phyloP scores from a whole-genome alignment of 108 stramenopile species.

The Stephanodiscus minutulus region DNA sequence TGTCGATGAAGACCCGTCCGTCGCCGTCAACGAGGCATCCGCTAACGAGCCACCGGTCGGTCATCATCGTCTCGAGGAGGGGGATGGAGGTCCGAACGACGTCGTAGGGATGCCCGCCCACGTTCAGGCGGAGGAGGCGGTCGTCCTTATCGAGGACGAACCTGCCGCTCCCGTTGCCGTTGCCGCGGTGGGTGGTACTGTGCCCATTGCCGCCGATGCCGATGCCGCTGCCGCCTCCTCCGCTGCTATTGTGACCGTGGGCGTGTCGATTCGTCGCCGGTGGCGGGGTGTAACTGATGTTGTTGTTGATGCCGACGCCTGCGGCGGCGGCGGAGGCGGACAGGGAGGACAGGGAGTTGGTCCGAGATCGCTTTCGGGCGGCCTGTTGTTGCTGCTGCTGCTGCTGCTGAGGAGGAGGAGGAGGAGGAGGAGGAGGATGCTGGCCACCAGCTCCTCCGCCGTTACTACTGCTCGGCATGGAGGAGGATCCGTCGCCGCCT shows the following conservation, averaged over 20 bases:
- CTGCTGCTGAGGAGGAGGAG: neutral
- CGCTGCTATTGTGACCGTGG: neutral
- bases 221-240: neutral
- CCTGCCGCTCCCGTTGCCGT: neutral
- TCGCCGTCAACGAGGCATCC: constrained; percentile 34
- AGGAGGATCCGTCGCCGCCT: neutral
- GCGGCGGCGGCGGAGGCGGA: neutral
- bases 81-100: constrained; percentile 35
- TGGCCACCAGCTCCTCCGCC: neutral
- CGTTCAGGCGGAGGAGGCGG: constrained; percentile 42
- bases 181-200: neutral
- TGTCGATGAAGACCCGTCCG: constrained; percentile 37
- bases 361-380: constrained; percentile 14
- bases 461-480: too few relatives aligned
- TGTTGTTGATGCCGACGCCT: neutral
- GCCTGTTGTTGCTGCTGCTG: neutral
- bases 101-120: constrained; percentile 46
- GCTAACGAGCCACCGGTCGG: constrained; percentile 40
- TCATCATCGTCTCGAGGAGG: constrained; percentile 46
- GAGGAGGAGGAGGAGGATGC: too few relatives aligned
- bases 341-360: neutral
- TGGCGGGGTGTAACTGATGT: neutral
- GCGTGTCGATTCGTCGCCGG: neutral
- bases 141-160: constrained; percentile 9
- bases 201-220: too few relatives aligned